Evolutionary conservation across 2,329 filamentous ascomycete species (phyloP), one percentile per base, ranked within the genome.

Genomic region (Hysterium pulicare): DNA sequence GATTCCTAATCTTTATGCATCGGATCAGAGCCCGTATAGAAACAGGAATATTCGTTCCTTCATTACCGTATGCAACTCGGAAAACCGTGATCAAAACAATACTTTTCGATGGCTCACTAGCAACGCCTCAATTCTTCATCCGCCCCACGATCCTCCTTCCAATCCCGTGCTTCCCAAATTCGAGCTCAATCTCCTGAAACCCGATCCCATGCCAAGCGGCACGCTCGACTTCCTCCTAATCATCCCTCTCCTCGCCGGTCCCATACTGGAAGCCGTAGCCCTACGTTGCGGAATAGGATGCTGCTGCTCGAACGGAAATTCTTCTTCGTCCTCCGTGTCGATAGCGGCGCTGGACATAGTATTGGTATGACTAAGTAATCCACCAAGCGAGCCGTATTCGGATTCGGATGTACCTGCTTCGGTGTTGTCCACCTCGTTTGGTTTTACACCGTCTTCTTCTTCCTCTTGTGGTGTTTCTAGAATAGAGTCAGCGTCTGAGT

Each of bases 171-270:
- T 62, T 3, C 71, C 72, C 21, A 75, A 44, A 46, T 74, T 74
- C 22, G 70, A 71, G 45, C 71, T 73, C 41, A 68, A 64, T 19
- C 70, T 48, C 36, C 69, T 60, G 34, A 74, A 71, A 0, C 71
- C 70, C 10, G 58, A 43, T 2, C 71, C 70, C 69, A 73, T 71
- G 1, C 72, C 72, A 24, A 74, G 61, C 0, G 72, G 72, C 22
- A 71, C 66, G 1, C 68, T 71, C 3, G 66, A 67, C 34, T 59
- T 62, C 42, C 70, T 62, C 41, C 63, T 56, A 6, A 68, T 47
- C 19, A 62, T 63, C 32, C 58, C 57, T 15, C 53, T 58, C 20
- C 52, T 47, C 10, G 41, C 43, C 24, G 38, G 39, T n/a, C n/a
- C n/a, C n/a, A 3, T 49, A 46, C 19, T 45, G 47, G 9, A 34